Evolutionary conservation across 2,329 filamentous ascomycete species (phyloP).

Genomic region (Ophiostoma fasciatum): DNA sequence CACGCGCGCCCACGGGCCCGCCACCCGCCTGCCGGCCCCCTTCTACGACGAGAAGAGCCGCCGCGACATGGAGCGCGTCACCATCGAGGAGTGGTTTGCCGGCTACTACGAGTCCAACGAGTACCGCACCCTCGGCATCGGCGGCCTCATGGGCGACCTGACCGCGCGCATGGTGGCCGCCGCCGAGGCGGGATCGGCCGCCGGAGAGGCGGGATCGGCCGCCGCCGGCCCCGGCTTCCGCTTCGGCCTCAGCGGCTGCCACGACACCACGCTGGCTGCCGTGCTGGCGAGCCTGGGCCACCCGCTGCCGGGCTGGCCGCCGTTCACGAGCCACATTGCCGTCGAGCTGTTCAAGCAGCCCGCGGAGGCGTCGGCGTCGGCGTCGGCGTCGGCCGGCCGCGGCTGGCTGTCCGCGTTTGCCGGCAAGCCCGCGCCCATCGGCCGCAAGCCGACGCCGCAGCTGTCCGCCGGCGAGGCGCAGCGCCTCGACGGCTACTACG

Average conservation of each 20-base stretch:
- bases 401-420: conserved; percentile 18
- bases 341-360: conserved; percentile 67
- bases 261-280: conserved; percentile 83
- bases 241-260: conserved; percentile 72
- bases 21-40: conserved; percentile 62
- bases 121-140: conserved; percentile 82
- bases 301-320: conserved; percentile 63
- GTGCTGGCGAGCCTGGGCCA: conserved; percentile 68
- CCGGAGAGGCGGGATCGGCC: conserved; percentile 33
- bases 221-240: conserved; percentile 31
- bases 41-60: conserved; percentile 72
- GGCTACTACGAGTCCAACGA: conserved; percentile 75
- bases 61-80: conserved; percentile 57
- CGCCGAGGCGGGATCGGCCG: conserved; percentile 35
- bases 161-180: conserved; percentile 59
- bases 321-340: conserved; percentile 83
- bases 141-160: conserved; percentile 69
- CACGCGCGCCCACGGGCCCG: conserved; percentile 68
- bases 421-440: conserved; percentile 32
- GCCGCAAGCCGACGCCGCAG: conserved; percentile 41
- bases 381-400: conserved; percentile 13
- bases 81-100: conserved; percentile 82
- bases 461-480: conserved; percentile 42
- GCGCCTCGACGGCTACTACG: conserved; percentile 62
- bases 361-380: conserved; percentile 6